These are phyloP conservation scores for Trichophyton benhamiae DNA, from an alignment of 2,329 filamentous ascomycete species.

Conservation along the genomic window DNA sequence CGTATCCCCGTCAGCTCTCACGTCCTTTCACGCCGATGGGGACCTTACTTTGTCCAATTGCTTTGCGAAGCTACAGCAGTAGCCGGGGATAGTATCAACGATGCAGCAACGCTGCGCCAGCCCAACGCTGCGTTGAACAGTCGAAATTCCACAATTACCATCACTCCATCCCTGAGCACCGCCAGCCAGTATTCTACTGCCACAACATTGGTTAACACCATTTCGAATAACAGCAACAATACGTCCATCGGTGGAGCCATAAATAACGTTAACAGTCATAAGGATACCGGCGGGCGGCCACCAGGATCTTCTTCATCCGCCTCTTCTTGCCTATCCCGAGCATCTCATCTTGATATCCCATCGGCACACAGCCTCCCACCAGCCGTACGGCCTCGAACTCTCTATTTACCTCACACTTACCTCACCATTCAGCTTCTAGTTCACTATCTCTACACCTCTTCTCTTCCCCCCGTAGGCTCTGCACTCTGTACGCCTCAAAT, in stretches of 20 bases:
- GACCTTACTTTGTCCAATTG: slow-evolving; percentile 87
- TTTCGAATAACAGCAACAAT: slow-evolving; percentile 12
- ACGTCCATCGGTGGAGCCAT: slow-evolving; percentile 11
- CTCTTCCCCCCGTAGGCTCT: slow-evolving; percentile 63
- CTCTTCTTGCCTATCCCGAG: neutral
- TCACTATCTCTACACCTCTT: slow-evolving; percentile 87
- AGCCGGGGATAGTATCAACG: slow-evolving; percentile 54
- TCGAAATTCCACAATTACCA: slow-evolving; percentile 73
- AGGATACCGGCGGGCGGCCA: neutral
- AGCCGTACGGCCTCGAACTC: slow-evolving; percentile 60
- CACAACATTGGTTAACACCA: slow-evolving; percentile 29
- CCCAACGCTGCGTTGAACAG: slow-evolving; percentile 44
- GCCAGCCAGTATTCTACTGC: slow-evolving; percentile 32
- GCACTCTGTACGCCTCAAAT: slow-evolving; percentile 86
- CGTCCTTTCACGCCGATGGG: slow-evolving; percentile 78
- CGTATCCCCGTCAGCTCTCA: slow-evolving; percentile 88
- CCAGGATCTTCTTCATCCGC: neutral
- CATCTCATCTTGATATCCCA: slow-evolving; percentile 38
- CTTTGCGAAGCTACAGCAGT: slow-evolving; percentile 65
- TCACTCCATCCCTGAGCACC: slow-evolving; percentile 48
- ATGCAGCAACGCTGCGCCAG: slow-evolving; percentile 63
- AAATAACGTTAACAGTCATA: slow-evolving; percentile 9
- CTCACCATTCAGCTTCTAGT: slow-evolving; percentile 81
- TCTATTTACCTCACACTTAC: slow-evolving; percentile 87
- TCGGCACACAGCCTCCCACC: slow-evolving; percentile 44